phyloP scores from a whole-genome alignment of 2,329 filamentous ascomycete genomes.

The Fusarium ramigenum region DNA sequence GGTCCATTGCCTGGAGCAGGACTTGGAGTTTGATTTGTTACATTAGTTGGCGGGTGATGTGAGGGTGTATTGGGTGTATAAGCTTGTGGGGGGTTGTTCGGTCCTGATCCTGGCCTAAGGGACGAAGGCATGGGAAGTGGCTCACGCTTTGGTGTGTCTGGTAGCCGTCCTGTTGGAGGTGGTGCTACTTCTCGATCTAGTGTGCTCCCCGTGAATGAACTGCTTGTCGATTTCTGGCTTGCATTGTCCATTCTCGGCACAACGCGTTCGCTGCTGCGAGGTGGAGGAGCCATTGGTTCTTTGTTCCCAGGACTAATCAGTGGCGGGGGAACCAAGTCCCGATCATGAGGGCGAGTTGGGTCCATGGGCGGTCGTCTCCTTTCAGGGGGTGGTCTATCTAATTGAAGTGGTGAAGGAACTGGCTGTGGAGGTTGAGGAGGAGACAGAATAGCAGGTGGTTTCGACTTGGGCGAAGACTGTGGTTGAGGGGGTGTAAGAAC shows the following conservation, averaged over 20 bases:
- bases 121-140: slow-evolving; percentile 27
- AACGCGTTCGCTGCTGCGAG: slow-evolving; percentile 61
- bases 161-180: slow-evolving; percentile 27
- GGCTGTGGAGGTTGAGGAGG: slow-evolving; percentile 41
- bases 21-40: background rate
- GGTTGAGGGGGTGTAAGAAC: slow-evolving; percentile 35
- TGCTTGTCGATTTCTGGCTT: slow-evolving; percentile 39
- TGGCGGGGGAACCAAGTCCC: slow-evolving; percentile 66
- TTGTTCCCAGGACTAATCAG: slow-evolving; percentile 62
- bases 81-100: background rate
- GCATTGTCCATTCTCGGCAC: slow-evolving; percentile 57
- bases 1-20: background rate
- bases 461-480: slow-evolving; percentile 41
- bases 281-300: slow-evolving; percentile 58
- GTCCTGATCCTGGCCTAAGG: slow-evolving; percentile 22
- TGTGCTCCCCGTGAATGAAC: slow-evolving; percentile 46
- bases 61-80: background rate
- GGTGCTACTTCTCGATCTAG: slow-evolving; percentile 46
- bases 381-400: slow-evolving; percentile 65
- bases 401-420: slow-evolving; percentile 36
- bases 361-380: slow-evolving; percentile 75
- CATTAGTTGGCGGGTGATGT: background rate
- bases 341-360: slow-evolving; percentile 62
- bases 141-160: slow-evolving; percentile 33
- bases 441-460: slow-evolving; percentile 28